Evolutionary conservation across 2,329 filamentous ascomycete genomes (phyloP).

Genomic region (Fusarium secorum): DNA sequence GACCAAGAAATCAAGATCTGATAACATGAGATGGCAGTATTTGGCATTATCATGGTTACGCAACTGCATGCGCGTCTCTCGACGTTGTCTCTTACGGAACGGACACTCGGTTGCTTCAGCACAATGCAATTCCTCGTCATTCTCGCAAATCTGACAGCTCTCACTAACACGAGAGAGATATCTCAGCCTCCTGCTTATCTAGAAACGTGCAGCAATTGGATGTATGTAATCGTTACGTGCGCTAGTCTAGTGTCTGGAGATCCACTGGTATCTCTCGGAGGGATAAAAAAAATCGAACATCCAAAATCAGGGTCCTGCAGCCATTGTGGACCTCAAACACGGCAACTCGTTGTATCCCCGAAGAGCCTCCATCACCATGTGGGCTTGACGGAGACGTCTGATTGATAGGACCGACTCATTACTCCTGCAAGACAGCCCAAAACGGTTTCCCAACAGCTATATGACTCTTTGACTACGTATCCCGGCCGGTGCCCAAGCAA

Average conservation of each 20-base stretch:
- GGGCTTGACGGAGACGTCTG: constrained; percentile 29
- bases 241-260: constrained; percentile 29
- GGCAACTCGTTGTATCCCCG: constrained; percentile 32
- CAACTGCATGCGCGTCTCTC: not conserved
- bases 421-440: constrained; percentile 16
- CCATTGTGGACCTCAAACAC: constrained; percentile 27
- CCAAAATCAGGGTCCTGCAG: constrained; percentile 36
- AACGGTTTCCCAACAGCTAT: constrained; percentile 23
- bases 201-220: constrained; percentile 27
- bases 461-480: constrained; percentile 32
- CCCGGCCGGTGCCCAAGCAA: constrained; percentile 18
- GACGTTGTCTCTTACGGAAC: not conserved
- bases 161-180: not conserved
- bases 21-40: not conserved
- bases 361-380: constrained; percentile 43
- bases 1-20: not conserved
- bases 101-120: not conserved
- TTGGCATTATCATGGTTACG: not conserved
- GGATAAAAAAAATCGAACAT: constrained; percentile 8
- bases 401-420: constrained; percentile 35
- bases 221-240: constrained; percentile 37
- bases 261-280: constrained; percentile 26
- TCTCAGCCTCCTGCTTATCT: constrained; percentile 24
- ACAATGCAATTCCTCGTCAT: not conserved
- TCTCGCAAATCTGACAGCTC: constrained; percentile 1